Percentiles rank a stretch among this genome's conserved stretches.
These are phyloP conservation scores for Zopfochytrium polystomum DNA, from an alignment of 371 early-diverging fungal species.

Conservation along the genomic window DNA sequence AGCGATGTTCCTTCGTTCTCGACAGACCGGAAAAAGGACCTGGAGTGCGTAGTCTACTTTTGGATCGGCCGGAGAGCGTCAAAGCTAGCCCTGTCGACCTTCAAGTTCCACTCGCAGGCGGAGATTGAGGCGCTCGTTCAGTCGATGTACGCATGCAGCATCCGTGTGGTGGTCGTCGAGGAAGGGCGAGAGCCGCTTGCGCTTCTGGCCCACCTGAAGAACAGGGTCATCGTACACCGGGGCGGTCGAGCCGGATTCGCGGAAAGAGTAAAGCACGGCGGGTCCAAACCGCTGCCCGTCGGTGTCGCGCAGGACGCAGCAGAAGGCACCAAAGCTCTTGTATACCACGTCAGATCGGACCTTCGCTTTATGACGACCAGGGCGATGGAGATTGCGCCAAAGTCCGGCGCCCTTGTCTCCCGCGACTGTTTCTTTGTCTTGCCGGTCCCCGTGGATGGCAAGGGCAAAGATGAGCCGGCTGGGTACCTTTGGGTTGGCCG, in stretches of 20 bases:
- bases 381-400: slow-evolving; percentile 35
- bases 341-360: slow-evolving; percentile 49
- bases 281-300: background rate
- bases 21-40: too few relatives aligned
- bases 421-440: slow-evolving; percentile 42
- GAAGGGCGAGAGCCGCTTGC: slow-evolving; percentile 46
- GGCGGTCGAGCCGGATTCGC: slow-evolving; percentile 22
- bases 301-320: background rate
- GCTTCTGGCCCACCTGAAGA: slow-evolving; percentile 45
- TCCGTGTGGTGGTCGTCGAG: slow-evolving; percentile 34
- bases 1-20: too few relatives aligned
- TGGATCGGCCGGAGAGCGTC: slow-evolving; percentile 41
- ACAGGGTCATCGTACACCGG: slow-evolving; percentile 32
- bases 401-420: slow-evolving; percentile 25
- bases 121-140: slow-evolving; percentile 45
- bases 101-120: slow-evolving; percentile 41
- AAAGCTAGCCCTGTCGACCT: slow-evolving; percentile 41
- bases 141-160: slow-evolving; percentile 43
- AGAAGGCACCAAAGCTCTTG: background rate
- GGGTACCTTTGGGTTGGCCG: slow-evolving; percentile 45
- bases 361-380: slow-evolving; percentile 34
- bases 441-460: background rate
- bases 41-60: slow-evolving; percentile 51
- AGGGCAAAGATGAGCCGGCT: background rate
- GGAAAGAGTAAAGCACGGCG: background rate